Evolutionary conservation across 768 basidiomycete species (phyloP), one percentile per base, ranked within the genome.

Genomic region (Tephrocybe sp.): DNA sequence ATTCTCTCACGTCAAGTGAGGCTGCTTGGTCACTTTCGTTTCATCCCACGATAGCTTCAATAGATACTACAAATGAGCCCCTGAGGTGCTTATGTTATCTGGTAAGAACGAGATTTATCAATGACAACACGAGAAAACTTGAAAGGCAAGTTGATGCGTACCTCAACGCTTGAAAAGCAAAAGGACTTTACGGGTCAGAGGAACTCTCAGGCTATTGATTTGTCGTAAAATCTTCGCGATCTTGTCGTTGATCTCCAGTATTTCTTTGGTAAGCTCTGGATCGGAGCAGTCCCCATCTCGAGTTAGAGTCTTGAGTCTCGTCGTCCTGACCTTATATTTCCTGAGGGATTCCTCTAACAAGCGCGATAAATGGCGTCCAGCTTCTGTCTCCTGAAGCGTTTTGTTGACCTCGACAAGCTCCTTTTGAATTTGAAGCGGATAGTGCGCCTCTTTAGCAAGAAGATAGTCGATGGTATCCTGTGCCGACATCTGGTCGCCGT

Each of bases 351-450:
- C 28, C 28, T 30, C 28, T 5, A 30, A 11, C 11, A 5, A 11
- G 6, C 6, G 6, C 6, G 28, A 30, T 5, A 30, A 11, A 30
- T 25, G 26, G 26, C 42, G 42, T 11, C 54, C 56, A 3, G 51
- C 59, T 18, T 50, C 32, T 5, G 62, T 63, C 25, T 54, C 49
- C 30, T 40, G 38, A 14, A 63, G 46, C 2, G 37, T 40, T 20
- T 41, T 50, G 12, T 47, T 40, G 12, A 46, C 18, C 2, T 56
- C 54, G 9, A 55, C 55, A 6, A 58, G 28, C 36, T 63, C 62
- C 34, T 49, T 45, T 32, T 66, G 65, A 6, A 66, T 48, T 14
- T 43, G 46, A 45, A 15, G 58, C 49, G 7, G 52, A 40, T 9
- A 50, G 25, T 1, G 36, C 24, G 14, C 24, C 14, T 43, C 6